A percentile compares a stretch with the other conserved stretches of the same genome.
phyloP scores from a whole-genome alignment of 2,329 filamentous ascomycete species.

The Clonostachys rhizophaga region DNA sequence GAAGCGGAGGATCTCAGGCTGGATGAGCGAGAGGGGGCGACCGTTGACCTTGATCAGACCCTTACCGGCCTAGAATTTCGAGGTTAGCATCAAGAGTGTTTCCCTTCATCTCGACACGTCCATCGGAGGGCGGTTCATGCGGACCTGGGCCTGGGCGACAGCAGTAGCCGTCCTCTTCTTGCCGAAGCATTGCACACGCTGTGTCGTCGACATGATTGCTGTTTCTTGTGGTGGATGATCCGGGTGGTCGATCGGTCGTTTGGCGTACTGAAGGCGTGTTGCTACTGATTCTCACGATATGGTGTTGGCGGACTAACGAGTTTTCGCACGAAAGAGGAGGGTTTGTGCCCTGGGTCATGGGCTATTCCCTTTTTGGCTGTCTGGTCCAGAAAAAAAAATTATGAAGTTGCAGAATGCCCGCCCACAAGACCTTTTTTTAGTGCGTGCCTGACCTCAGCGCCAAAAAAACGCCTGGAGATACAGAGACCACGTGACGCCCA shows the following conservation, averaged over 20 bases:
- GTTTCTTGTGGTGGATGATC: background rate
- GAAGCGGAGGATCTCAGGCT: slow-evolving; percentile 96
- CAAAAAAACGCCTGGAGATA: background rate
- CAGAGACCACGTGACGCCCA: slow-evolving; percentile 15
- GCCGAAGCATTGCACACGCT: slow-evolving; percentile 97
- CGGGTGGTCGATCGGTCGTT: background rate
- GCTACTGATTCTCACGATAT: background rate
- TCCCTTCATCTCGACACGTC: background rate
- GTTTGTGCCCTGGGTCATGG: slow-evolving; percentile 6
- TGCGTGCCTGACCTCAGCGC: background rate
- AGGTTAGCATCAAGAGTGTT: background rate
- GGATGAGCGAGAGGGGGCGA: slow-evolving; percentile 87
- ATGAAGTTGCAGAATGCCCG: background rate
- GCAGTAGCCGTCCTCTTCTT: slow-evolving; percentile 92
- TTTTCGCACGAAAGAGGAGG: slow-evolving; percentile 1
- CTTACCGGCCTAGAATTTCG: slow-evolving; percentile 28
- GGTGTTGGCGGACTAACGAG: background rate
- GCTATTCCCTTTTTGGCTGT: background rate
- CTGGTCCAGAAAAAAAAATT: background rate
- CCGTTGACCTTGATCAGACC: slow-evolving; percentile 99
- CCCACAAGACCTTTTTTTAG: background rate
- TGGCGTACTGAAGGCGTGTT: background rate
- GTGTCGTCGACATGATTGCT: slow-evolving; percentile 68
- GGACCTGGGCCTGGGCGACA: slow-evolving; percentile 90
- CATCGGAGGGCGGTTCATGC: slow-evolving; percentile 12